Conservation (phyloP, 208 protist genomes). For the Porcisia hertigi region DNA sequence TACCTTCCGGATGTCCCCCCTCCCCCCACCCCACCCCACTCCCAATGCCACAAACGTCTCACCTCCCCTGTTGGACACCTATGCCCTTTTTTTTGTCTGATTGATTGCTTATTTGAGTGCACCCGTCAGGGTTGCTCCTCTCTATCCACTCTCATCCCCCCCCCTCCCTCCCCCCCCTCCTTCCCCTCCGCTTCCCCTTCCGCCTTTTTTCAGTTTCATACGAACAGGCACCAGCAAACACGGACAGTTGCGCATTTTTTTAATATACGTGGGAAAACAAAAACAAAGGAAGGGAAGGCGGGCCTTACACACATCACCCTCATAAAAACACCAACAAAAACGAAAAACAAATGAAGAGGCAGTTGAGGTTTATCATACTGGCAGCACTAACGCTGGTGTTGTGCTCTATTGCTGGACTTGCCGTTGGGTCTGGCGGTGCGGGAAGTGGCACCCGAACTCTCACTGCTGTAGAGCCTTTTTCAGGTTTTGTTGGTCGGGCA, state of each 20-base stretch:
- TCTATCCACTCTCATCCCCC: not conserved
- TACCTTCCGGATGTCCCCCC: not conserved
- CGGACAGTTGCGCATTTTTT: not conserved
- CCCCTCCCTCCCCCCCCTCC: not conserved
- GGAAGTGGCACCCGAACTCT: not conserved
- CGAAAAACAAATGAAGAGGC: not conserved
- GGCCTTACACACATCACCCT: not conserved
- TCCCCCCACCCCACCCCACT: not conserved
- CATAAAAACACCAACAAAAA: not conserved
- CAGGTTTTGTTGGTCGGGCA: not conserved
- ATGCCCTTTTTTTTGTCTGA: too few relatives aligned
- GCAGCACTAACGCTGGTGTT: not conserved
- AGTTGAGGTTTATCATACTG: not conserved
- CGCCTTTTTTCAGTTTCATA: not conserved
- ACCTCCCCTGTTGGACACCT: too few relatives aligned
- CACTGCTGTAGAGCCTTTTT: not conserved
- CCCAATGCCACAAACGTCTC: too few relatives aligned
- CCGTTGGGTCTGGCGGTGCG: not conserved
- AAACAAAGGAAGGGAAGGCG: not conserved
- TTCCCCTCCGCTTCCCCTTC: not conserved
- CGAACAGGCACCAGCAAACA: not conserved
- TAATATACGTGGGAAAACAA: not conserved
- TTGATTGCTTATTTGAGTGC: too few relatives aligned
- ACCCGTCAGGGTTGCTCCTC: not conserved
- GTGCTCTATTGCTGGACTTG: not conserved